These are phyloP conservation scores for Taiozyma sp. DNA, from an alignment of 1,139 yeast species.

Conservation along the genomic window DNA sequence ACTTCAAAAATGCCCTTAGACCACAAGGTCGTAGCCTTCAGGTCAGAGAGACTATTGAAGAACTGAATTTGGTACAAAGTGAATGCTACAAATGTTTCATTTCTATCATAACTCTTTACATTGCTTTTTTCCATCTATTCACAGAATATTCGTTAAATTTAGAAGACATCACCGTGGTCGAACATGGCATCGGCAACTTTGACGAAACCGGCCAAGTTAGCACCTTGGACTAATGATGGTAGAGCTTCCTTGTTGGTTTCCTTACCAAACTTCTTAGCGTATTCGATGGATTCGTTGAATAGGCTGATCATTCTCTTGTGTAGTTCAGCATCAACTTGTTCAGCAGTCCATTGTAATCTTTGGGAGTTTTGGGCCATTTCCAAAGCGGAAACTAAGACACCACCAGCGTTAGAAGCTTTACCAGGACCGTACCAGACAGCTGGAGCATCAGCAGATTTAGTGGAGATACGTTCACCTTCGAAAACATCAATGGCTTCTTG, in stretches of 20 bases:
- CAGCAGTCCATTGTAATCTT: slow-evolving; percentile 81
- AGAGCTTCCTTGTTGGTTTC: slow-evolving; percentile 57
- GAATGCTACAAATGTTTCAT: not conserved
- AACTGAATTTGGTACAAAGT: not conserved
- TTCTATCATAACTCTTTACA: not conserved
- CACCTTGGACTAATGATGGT: slow-evolving; percentile 97
- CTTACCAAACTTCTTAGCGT: slow-evolving; percentile 75
- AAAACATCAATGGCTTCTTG: slow-evolving; percentile 94
- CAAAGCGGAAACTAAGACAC: slow-evolving; percentile 97
- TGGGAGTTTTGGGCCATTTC: slow-evolving; percentile 99
- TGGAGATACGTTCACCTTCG: slow-evolving; percentile 73
- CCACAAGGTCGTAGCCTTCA: no score
- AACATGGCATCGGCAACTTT: slow-evolving; percentile 99
- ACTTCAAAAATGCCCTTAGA: not conserved
- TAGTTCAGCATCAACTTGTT: slow-evolving; percentile 83
- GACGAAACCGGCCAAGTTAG: slow-evolving; percentile 97
- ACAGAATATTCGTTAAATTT: slow-evolving; percentile 14
- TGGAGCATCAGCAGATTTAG: slow-evolving; percentile 32
- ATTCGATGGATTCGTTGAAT: slow-evolving; percentile 87
- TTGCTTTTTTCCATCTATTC: not conserved
- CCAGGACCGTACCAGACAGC: slow-evolving; percentile 99
- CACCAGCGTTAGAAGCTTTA: slow-evolving; percentile 99
- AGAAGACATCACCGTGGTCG: slow-evolving; percentile 88
- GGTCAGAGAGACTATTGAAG: no score
- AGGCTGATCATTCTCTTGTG: slow-evolving; percentile 90